Base-by-base conservation (phyloP, 2,329 filamentous ascomycete species). In the Apiospora hydei region DNA sequence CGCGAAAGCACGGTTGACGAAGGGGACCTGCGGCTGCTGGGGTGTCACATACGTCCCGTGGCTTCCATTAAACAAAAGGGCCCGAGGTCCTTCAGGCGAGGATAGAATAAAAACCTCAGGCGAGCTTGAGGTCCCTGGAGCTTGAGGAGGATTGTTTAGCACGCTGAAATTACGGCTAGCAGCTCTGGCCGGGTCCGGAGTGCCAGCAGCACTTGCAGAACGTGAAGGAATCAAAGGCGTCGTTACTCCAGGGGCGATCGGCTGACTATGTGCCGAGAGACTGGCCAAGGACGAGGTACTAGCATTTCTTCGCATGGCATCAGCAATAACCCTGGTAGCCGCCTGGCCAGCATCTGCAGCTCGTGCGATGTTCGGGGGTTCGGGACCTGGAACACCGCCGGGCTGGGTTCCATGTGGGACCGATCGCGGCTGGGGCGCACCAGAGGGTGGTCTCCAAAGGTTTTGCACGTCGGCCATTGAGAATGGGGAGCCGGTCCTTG, bases 61-160 rank as follows among this genome's bases (percentile, higher is more conserved):
- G 16, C 80, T 80, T 61, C 85, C 84, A 75, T 88, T 89, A 53
- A 92, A 81, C 8, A 92, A 78, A 1, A 92, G 79, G 7, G 86
- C 90, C 26, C 86, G 86, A 0, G 90, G 90, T 0, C 90, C 90
- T 57, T 84, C 84, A 0, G 90, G 89, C 0, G 90, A 91, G 21
- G 86, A 88, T 8, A 92, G 78, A 34, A 92, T 87, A 75, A 91
- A 92, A 1, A 91, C 88, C 72, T 89, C 86, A 0, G 86, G 83
- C 34, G 81, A 81, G 44, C 78, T 78, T 24, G 79, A 67, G 18
- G 77, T 71, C 34, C 73, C 64, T 21, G 74, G 75, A 49, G 67
- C 72, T 64, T 73, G 73, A 74, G 74, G 69, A 72, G 72, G 70
- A 69, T 74, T 72, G 14, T 78, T 72, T 46, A 77, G 70, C n/a